phyloP scores from a whole-genome alignment of 371 early-diverging fungal genomes.

The Mucor velutinosus region DNA sequence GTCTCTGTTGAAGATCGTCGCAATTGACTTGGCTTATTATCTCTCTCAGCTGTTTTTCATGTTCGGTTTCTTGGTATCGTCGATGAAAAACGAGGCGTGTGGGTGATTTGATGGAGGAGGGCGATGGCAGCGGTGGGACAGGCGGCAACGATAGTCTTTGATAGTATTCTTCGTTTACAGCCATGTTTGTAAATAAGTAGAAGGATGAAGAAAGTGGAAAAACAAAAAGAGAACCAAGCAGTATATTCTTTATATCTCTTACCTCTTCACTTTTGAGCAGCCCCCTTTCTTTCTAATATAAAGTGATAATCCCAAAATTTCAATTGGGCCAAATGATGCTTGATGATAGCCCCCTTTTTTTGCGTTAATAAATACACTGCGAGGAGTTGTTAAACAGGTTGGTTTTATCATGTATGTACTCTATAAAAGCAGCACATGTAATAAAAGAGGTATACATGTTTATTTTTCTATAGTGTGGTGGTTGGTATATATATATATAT shows the following conservation, averaged over 20 bases:
- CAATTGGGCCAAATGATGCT: constrained; percentile 6
- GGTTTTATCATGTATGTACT: not conserved
- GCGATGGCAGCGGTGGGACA: not conserved
- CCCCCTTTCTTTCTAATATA: not conserved
- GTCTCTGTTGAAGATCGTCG: constrained; percentile 7
- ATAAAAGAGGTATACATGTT: not conserved
- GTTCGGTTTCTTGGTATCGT: constrained; percentile 5
- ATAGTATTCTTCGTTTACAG: constrained; percentile 8
- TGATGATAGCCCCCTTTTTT: not conserved
- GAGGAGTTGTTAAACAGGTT: not conserved
- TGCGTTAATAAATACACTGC: not conserved
- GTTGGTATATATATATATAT: not conserved
- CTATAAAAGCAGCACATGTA: not conserved
- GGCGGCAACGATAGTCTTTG: constrained; percentile 17
- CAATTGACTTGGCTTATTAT: constrained; percentile 11
- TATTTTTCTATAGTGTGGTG: not conserved
- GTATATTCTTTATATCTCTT: constrained; percentile 1
- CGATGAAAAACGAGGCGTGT: not conserved
- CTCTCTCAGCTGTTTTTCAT: not conserved
- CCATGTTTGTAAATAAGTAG: not conserved
- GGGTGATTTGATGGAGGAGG: not conserved
- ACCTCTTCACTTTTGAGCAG: not conserved
- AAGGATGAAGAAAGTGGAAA: not conserved
- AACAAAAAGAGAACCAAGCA: not conserved
- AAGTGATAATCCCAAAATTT: constrained; percentile 8